phyloP scores from a whole-genome alignment of 805 yeast genomes.

The Pichia eremophila region DNA sequence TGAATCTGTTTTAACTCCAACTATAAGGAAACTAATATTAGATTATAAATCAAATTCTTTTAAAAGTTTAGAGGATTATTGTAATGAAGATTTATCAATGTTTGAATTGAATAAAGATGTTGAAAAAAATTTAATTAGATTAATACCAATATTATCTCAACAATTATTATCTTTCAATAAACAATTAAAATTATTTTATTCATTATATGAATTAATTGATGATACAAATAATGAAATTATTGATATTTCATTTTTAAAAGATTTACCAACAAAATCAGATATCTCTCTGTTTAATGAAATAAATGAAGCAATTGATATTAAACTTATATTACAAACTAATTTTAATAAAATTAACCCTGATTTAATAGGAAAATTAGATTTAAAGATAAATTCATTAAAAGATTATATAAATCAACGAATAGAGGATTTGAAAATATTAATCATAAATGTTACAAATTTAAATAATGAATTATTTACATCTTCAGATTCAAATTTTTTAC shows the following conservation, averaged over 20 bases:
- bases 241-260: slow-evolving; percentile 9
- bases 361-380: slow-evolving; percentile 18
- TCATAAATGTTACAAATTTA: neutral
- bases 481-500: slow-evolving; percentile 5
- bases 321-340: slow-evolving; percentile 19
- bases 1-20: slow-evolving; percentile 11
- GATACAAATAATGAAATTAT: slow-evolving; percentile 8
- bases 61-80: slow-evolving; percentile 13
- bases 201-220: slow-evolving; percentile 14
- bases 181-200: slow-evolving; percentile 18
- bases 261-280: slow-evolving; percentile 22
- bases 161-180: slow-evolving; percentile 16
- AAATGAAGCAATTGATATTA: slow-evolving; percentile 19
- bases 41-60: slow-evolving; percentile 15
- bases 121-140: slow-evolving; percentile 14
- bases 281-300: slow-evolving; percentile 9
- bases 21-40: slow-evolving; percentile 14
- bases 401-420: slow-evolving; percentile 5
- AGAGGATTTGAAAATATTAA: neutral
- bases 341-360: slow-evolving; percentile 21
- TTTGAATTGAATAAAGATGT: slow-evolving; percentile 13
- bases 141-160: slow-evolving; percentile 20
- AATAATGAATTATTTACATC: slow-evolving; percentile 6
- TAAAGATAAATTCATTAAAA: slow-evolving; percentile 22
- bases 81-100: slow-evolving; percentile 19